phyloP scores from a whole-genome alignment of 352 stramenopile genomes.

The Globisporangium apiculatum region DNA sequence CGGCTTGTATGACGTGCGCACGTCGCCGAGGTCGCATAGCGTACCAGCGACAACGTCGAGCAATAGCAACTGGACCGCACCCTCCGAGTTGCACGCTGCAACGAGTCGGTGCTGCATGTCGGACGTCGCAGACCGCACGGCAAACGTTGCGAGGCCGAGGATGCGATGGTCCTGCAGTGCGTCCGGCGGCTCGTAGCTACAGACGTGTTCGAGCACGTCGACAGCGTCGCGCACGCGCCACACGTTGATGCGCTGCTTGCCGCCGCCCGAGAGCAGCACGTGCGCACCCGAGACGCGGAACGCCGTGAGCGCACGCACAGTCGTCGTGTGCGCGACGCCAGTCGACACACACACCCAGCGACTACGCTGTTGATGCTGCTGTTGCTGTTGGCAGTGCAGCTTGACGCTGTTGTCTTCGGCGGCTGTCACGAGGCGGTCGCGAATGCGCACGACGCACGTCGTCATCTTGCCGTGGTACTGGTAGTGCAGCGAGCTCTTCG shows the following conservation, averaged over 20 bases:
- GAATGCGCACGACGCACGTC: slow-evolving; percentile 48
- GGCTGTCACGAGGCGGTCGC: slow-evolving; percentile 51
- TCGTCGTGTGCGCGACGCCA: slow-evolving; percentile 73
- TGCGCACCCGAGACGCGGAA: slow-evolving; percentile 32
- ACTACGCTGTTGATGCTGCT: slow-evolving; percentile 3
- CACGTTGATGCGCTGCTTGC: slow-evolving; percentile 76
- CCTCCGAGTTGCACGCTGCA: slow-evolving; percentile 72
- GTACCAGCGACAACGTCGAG: slow-evolving; percentile 29
- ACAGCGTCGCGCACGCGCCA: slow-evolving; percentile 42
- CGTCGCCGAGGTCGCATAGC: slow-evolving; percentile 44
- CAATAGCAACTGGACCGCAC: slow-evolving; percentile 51
- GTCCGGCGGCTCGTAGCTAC: slow-evolving; percentile 44
- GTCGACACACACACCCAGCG: slow-evolving; percentile 44
- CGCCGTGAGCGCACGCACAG: slow-evolving; percentile 53
- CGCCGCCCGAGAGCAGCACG: slow-evolving; percentile 63
- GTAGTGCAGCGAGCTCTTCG: slow-evolving; percentile 46
- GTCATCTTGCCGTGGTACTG: slow-evolving; percentile 73
- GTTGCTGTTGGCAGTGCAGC: slow-evolving; percentile 30
- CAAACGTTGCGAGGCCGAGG: slow-evolving; percentile 59
- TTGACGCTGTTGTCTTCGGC: slow-evolving; percentile 82
- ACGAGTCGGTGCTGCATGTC: slow-evolving; percentile 32
- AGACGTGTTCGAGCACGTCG: slow-evolving; percentile 47
- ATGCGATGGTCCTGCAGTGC: slow-evolving; percentile 81
- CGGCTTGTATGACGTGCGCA: slow-evolving; percentile 60
- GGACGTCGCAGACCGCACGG: slow-evolving; percentile 7